These are phyloP conservation scores for Phanerochaete sordida DNA, from an alignment of 768 basidiomycete genomes.

Conservation along the genomic window DNA sequence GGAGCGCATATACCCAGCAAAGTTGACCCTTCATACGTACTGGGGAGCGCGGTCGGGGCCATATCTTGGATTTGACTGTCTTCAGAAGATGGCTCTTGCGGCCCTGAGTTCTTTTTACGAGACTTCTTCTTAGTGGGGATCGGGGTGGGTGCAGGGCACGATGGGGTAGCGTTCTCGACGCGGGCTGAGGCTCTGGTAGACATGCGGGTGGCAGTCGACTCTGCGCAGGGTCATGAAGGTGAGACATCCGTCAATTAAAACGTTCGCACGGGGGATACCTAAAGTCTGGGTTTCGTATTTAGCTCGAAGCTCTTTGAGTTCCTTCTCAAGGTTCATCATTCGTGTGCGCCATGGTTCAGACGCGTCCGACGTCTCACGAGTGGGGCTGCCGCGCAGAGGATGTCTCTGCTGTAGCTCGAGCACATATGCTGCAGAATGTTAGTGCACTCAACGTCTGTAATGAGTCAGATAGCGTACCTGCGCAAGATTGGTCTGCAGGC, in stretches of 20 bases:
- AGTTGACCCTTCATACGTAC: background rate
- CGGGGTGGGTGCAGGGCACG: background rate
- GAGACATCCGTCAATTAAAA: background rate
- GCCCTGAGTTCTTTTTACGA: background rate
- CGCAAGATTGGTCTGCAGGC: constrained; percentile 4
- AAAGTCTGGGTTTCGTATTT: background rate
- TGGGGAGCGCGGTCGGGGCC: background rate
- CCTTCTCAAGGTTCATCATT: background rate
- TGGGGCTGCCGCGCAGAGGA: background rate
- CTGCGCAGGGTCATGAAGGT: background rate
- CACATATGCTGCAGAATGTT: background rate
- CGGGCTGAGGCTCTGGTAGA: background rate
- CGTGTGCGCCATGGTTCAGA: constrained; percentile 3
- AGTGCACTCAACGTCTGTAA: background rate
- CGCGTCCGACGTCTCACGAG: background rate
- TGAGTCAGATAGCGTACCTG: background rate
- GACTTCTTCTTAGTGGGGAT: constrained; percentile 1
- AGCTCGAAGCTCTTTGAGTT: background rate
- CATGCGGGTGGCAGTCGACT: background rate
- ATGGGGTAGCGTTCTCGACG: background rate
- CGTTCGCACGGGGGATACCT: background rate
- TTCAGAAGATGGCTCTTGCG: background rate
- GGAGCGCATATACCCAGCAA: background rate
- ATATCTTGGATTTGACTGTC: background rate
- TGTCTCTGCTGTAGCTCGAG: background rate